Base-by-base conservation (phyloP, 257 asterid species). In the Nyctanthes arbortristis region DNA sequence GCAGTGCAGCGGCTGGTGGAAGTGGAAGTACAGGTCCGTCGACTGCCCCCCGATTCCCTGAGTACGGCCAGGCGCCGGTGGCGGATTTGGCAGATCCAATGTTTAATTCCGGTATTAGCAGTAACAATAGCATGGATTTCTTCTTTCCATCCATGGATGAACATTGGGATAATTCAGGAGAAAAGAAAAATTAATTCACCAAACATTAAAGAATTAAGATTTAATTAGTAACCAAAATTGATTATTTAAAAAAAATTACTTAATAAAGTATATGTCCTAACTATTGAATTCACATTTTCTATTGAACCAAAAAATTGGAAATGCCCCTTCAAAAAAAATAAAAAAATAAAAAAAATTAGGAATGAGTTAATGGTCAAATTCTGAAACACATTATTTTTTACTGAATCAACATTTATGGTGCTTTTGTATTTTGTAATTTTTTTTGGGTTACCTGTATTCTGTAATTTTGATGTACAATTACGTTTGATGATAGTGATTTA, bases 21-120 rank as follows among this genome's bases (percentile, higher is more conserved):
- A 8, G 28, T 52, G 31, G 59, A 4, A 67, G 24, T 0, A 72
- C 71, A 0, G 84, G 78, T 13, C 65, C 88, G 5, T 70, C 5
- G 16, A 20, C 83, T 55, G 7, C 77, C 55, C 12, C 78, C 24
- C 55, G 73, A 5, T 70, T 58, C 2, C 57, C 74, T 0, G 91
- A 83, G 3, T 73, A 76, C 2, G 77, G 63, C 57, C 83, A 64
- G 62, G 71, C 75, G 67, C 87, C 84, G 16, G 95, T 89, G 83
- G 84, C 84, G 35, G 89, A 88, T 35, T 77, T 92, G 96, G 98
- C 96, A 0, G 93, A 89, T 18, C 85, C 76, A 7, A 87, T 89
- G 96, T 92, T 92, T 49, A 92, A 92, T 70, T 85, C 93, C 4
- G 89, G 89, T 6, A 91, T 89, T 68, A 85, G 88, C 70, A 89